Evolutionary conservation across 495 filamentous ascomycete genomes (phyloP).

Genomic region (Massariosphaeria phaeospora): DNA sequence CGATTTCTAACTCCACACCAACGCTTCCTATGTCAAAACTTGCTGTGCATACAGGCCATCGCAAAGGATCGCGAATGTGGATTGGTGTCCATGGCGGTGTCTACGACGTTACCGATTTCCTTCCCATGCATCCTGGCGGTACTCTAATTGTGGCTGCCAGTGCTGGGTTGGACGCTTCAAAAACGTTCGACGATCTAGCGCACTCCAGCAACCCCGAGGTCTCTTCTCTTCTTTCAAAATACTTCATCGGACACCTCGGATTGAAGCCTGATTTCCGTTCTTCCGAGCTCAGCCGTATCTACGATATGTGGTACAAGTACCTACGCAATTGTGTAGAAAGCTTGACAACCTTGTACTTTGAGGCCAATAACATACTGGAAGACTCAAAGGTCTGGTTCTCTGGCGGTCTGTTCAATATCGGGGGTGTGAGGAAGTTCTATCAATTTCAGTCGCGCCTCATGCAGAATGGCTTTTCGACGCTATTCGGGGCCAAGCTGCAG

Average conservation of each 20-base stretch:
- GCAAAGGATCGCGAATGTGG: constrained; percentile 48
- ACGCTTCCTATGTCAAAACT: constrained; percentile 48
- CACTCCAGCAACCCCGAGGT: constrained; percentile 52
- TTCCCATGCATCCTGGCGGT: constrained; percentile 48
- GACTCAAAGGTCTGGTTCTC: constrained; percentile 46
- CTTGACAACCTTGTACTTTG: constrained; percentile 47
- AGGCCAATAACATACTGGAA: constrained; percentile 48
- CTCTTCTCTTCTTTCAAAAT: constrained; percentile 47
- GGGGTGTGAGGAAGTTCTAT: constrained; percentile 49
- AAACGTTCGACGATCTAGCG: constrained; percentile 49
- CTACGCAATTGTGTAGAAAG: constrained; percentile 47
- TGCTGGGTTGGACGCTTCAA: constrained; percentile 49
- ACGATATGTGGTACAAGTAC: constrained; percentile 48
- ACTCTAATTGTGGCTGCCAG: constrained; percentile 51
- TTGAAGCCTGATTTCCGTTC: constrained; percentile 46
- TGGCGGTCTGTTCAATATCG: constrained; percentile 44
- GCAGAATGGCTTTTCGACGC: constrained; percentile 48
- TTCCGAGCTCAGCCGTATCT: constrained; percentile 41
- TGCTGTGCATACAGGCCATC: constrained; percentile 47
- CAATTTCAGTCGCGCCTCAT: constrained; percentile 49
- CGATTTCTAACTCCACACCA: constrained; percentile 47
- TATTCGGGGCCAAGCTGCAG: constrained; percentile 46
- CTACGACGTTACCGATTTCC: constrained; percentile 50
- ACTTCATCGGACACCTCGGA: constrained; percentile 49
- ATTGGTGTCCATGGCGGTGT: constrained; percentile 49